Percentiles rank a stretch among this genome's conserved stretches.
Evolutionary conservation across 2,329 filamentous ascomycete genomes (phyloP).

Genomic region (Arthrobotrys sinensis): DNA sequence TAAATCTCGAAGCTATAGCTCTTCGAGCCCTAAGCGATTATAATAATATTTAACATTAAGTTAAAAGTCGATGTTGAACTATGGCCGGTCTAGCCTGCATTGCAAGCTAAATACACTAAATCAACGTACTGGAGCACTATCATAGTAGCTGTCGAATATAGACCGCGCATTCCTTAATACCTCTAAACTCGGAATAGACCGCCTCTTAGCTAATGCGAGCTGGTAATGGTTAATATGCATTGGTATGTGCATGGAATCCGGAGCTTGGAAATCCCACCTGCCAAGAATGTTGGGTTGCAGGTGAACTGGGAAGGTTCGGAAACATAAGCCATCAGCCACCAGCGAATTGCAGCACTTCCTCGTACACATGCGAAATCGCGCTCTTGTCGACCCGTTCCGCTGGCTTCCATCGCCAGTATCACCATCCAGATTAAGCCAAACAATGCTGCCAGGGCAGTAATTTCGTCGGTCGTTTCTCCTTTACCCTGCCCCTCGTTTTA

Average conservation of each 20-base stretch:
- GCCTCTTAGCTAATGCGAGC: slow-evolving; percentile 13
- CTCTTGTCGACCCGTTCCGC: slow-evolving; percentile 25
- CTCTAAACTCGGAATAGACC: neutral
- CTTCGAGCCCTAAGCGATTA: too few species aligned
- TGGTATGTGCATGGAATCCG: neutral
- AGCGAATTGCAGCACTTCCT: slow-evolving; percentile 28
- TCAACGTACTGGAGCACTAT: too few species aligned
- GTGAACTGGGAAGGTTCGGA: slow-evolving; percentile 49
- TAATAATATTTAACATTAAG: too few species aligned
- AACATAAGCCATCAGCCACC: slow-evolving; percentile 25
- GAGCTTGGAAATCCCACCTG: slow-evolving; percentile 29
- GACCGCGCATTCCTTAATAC: neutral
- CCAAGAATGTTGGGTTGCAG: slow-evolving; percentile 35
- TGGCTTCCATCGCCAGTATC: slow-evolving; percentile 39
- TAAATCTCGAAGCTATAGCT: slow-evolving; percentile 8
- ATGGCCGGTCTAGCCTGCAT: neutral
- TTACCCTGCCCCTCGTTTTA: slow-evolving; percentile 32
- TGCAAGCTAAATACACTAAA: too few species aligned
- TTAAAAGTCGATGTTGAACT: neutral
- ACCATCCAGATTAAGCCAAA: slow-evolving; percentile 53
- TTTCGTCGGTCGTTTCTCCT: slow-evolving; percentile 14
- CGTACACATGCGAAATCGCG: slow-evolving; percentile 29
- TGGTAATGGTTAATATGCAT: neutral
- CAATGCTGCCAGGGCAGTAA: slow-evolving; percentile 4
- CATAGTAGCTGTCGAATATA: neutral